Conservation (phyloP, 2,329 filamentous ascomycete genomes). For the Venturia pyrina region DNA sequence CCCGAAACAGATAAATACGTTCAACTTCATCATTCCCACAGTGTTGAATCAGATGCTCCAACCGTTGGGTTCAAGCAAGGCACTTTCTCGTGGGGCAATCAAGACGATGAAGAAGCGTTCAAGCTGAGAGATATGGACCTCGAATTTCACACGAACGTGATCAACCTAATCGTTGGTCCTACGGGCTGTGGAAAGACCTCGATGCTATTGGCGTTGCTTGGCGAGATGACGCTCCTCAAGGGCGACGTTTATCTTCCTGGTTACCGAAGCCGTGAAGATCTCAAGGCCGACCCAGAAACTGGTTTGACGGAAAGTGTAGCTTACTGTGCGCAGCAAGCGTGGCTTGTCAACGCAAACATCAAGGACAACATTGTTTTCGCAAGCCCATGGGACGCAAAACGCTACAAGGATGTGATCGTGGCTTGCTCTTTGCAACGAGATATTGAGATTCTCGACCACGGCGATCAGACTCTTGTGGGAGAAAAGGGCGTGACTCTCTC, state of each 20-base stretch:
- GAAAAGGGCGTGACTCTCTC: slow-evolving; percentile 97
- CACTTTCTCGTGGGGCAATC: slow-evolving; percentile 79
- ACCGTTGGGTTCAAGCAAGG: slow-evolving; percentile 78
- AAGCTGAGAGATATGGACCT: slow-evolving; percentile 75
- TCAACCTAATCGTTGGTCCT: slow-evolving; percentile 87
- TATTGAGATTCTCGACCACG: slow-evolving; percentile 81
- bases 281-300: slow-evolving; percentile 71
- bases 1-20: slow-evolving; percentile 94
- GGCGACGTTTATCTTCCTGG: slow-evolving; percentile 79
- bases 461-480: slow-evolving; percentile 87
- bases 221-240: slow-evolving; percentile 83
- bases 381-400: slow-evolving; percentile 64
- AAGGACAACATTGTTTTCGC: slow-evolving; percentile 94
- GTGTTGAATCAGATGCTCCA: slow-evolving; percentile 57
- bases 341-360: slow-evolving; percentile 92
- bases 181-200: slow-evolving; percentile 96
- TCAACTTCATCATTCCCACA: slow-evolving; percentile 63
- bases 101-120: slow-evolving; percentile 51
- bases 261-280: slow-evolving; percentile 66
- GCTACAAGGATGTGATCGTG: slow-evolving; percentile 80
- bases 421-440: slow-evolving; percentile 89
- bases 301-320: slow-evolving; percentile 84
- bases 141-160: slow-evolving; percentile 71
- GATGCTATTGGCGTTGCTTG: slow-evolving; percentile 86
- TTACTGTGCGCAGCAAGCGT: slow-evolving; percentile 93